phyloP scores from a whole-genome alignment of 257 asterid genomes.

The Sherardia arvensis region DNA sequence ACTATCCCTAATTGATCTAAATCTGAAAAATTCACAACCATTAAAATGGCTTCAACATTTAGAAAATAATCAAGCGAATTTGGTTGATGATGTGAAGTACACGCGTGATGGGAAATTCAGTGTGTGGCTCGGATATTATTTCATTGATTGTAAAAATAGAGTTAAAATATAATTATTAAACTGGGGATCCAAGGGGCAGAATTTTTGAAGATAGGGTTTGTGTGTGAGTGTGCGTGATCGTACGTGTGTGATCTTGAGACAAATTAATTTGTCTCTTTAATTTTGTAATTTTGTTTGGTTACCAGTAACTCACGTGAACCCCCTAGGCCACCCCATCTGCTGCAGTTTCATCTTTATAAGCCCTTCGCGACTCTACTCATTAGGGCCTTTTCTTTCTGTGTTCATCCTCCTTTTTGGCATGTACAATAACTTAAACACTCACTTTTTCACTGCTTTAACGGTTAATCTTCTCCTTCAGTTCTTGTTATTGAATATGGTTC shows the following conservation, averaged over 20 bases:
- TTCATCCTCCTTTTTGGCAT: background rate
- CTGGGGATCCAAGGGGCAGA: background rate
- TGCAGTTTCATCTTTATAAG: slow-evolving; percentile 17
- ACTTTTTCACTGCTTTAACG: background rate
- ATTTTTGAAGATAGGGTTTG: slow-evolving; percentile 56
- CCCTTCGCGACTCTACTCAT: slow-evolving; percentile 21
- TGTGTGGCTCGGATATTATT: slow-evolving; percentile 18
- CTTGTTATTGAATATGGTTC: slow-evolving; percentile 12
- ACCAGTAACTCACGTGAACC: slow-evolving; percentile 59
- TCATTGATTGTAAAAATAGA: background rate
- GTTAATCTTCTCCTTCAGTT: background rate
- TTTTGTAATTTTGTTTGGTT: slow-evolving; percentile 33
- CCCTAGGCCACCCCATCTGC: slow-evolving; percentile 9
- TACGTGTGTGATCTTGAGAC: slow-evolving; percentile 68
- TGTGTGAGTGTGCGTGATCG: slow-evolving; percentile 28
- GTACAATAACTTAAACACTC: background rate
- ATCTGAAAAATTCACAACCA: too few relatives aligned
- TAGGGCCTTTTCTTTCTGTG: slow-evolving; percentile 17
- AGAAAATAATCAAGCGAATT: too few relatives aligned
- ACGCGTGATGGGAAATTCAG: slow-evolving; percentile 5
- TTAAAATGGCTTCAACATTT: too few relatives aligned
- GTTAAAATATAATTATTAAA: background rate
- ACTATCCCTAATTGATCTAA: too few relatives aligned
- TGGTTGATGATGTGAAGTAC: slow-evolving; percentile 8
- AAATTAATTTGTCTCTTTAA: slow-evolving; percentile 43